These are phyloP conservation scores for Saccharomycopsis babjevae DNA, from an alignment of 805 yeast species.

Conservation along the genomic window DNA sequence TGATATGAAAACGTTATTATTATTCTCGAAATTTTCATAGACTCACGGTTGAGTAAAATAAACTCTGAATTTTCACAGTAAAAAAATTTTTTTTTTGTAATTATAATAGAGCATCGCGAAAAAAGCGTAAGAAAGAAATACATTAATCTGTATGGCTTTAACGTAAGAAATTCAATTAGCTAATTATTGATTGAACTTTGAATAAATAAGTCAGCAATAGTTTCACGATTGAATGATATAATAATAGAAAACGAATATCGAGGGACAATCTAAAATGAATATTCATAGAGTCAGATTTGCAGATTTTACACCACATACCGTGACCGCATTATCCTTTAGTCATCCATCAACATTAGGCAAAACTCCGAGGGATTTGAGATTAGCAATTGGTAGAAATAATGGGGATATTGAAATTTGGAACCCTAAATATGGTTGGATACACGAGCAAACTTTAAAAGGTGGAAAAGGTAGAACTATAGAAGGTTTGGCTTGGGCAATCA, in stretches of 20 bases:
- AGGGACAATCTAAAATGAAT: conserved; percentile 35
- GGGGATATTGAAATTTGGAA: conserved; percentile 97
- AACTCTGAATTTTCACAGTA: too few relatives aligned
- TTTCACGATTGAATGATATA: neutral
- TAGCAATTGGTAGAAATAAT: conserved; percentile 88
- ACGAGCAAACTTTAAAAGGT: conserved; percentile 65
- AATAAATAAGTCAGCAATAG: neutral
- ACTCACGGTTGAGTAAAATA: too few relatives aligned
- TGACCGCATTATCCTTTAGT: conserved; percentile 74
- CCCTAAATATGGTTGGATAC: conserved; percentile 72
- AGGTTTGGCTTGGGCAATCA: conserved; percentile 70
- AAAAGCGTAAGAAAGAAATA: neutral
- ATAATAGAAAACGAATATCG: neutral
- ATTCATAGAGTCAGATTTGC: conserved; percentile 89
- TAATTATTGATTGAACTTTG: neutral
- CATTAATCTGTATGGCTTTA: neutral
- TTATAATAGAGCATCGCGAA: neutral
- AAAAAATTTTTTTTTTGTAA: too few relatives aligned
- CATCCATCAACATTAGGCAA: conserved; percentile 36
- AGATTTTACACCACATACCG: conserved; percentile 75
- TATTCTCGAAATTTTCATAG: too few relatives aligned
- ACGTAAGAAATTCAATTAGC: neutral
- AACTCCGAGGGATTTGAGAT: conserved; percentile 48
- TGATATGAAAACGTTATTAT: too few relatives aligned
- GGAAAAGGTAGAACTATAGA: conserved; percentile 80